Conservation (phyloP, 1,139 yeast species). For the Barnettozyma hawaiiensis region DNA sequence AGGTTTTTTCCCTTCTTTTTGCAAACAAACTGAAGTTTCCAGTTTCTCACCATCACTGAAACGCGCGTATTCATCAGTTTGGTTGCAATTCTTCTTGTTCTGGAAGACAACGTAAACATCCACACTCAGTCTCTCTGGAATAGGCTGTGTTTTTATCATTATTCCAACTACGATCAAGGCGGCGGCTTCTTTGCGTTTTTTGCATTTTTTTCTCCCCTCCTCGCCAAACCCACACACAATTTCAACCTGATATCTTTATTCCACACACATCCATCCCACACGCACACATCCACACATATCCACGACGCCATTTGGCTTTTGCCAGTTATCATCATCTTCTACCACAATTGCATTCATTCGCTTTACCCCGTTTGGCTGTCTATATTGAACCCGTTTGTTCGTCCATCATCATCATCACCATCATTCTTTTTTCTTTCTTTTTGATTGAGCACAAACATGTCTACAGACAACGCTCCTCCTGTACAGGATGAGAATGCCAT, state of each 20-base stretch:
- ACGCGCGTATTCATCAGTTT: not conserved
- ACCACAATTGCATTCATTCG: not conserved
- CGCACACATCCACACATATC: too few relatives aligned
- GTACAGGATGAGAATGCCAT: constrained; percentile 19
- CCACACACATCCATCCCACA: not conserved
- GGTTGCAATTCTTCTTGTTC: too few relatives aligned
- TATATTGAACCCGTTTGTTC: not conserved
- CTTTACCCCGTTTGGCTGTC: not conserved
- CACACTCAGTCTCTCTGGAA: too few relatives aligned
- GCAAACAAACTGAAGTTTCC: not conserved
- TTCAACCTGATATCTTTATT: too few relatives aligned
- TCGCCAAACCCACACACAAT: too few relatives aligned
- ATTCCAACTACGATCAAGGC: too few relatives aligned
- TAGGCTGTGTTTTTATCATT: too few relatives aligned
- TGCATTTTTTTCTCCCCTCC: not conserved
- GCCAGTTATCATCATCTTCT: not conserved
- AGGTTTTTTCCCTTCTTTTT: not conserved
- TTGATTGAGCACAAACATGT: constrained; percentile 8
- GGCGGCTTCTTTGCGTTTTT: not conserved
- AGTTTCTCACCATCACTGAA: not conserved
- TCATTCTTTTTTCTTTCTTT: not conserved
- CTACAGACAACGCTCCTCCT: constrained; percentile 11
- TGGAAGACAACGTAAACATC: too few relatives aligned
- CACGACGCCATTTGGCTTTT: not conserved
- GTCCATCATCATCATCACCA: not conserved